Conservation (phyloP, 495 filamentous ascomycete genomes). For the Durotheca rogersii region DNA sequence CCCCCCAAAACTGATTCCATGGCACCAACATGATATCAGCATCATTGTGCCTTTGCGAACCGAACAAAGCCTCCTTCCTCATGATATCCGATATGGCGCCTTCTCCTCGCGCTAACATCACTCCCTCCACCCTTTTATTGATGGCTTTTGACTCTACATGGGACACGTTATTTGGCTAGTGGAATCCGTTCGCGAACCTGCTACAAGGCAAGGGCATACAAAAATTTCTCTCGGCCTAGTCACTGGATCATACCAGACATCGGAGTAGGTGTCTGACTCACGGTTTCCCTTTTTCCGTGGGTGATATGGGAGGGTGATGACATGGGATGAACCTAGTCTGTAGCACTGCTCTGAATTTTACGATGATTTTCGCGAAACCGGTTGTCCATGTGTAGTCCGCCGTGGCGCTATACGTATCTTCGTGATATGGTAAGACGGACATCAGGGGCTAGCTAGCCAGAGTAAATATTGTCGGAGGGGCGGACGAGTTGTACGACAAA, state of each 20-base stretch:
- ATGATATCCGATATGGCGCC: conserved; percentile 24
- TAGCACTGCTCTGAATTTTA: conserved; percentile 27
- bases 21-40: conserved; percentile 3
- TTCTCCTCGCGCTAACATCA: conserved; percentile 9
- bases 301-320: conserved; percentile 6
- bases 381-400: no score
- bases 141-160: conserved; percentile 18
- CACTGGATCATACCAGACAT: no score
- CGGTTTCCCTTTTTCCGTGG: conserved; percentile 2
- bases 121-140: conserved; percentile 9
- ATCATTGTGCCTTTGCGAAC: conserved; percentile 8
- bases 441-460: no score
- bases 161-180: conserved; percentile 18
- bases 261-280: no score
- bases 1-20: conserved; percentile 33
- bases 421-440: neutral
- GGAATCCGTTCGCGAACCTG: no score
- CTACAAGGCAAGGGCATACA: no score
- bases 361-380: conserved; percentile 17
- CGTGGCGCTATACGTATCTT: no score
- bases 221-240: neutral
- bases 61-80: conserved; percentile 5
- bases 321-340: conserved; percentile 15
- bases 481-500: no score
- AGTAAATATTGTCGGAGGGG: no score